phyloP scores from a whole-genome alignment of 768 basidiomycete genomes.

The Trametes cinnabarina region DNA sequence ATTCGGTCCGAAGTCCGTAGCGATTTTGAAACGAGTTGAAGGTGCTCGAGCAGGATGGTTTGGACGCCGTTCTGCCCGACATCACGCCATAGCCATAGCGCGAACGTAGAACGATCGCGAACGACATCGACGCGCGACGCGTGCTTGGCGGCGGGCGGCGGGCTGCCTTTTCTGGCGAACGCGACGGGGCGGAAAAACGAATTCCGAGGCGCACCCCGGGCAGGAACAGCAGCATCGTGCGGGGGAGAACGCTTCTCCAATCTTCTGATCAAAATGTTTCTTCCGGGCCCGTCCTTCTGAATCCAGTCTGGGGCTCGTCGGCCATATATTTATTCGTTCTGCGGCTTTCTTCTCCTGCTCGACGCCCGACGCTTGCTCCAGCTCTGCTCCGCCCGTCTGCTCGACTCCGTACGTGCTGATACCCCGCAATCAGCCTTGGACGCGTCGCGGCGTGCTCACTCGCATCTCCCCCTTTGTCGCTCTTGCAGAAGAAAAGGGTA shows the following conservation, averaged over 20 bases:
- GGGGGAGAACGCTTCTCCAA: constrained; percentile 4
- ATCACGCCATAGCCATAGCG: too few relatives aligned
- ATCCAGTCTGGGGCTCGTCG: neutral
- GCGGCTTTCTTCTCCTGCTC: neutral
- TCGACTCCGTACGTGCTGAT: neutral
- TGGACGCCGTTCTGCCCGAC: too few relatives aligned
- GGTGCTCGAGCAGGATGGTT: too few relatives aligned
- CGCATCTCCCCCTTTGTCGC: neutral
- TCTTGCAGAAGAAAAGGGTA: neutral
- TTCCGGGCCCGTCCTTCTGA: neutral
- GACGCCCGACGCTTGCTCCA: neutral
- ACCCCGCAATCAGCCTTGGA: neutral
- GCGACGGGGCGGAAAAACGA: too few relatives aligned
- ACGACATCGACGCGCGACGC: too few relatives aligned
- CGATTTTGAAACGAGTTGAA: too few relatives aligned
- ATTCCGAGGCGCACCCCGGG: too few relatives aligned
- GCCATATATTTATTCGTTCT: neutral
- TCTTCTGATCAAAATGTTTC: constrained; percentile 3
- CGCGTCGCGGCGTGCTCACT: neutral
- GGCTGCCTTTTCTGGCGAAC: too few relatives aligned
- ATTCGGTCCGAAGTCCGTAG: too few relatives aligned
- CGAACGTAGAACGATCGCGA: too few relatives aligned
- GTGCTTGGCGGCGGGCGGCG: too few relatives aligned
- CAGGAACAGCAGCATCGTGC: neutral
- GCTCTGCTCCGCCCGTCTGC: neutral